Evolutionary conservation across 495 filamentous ascomycete genomes (phyloP).

Genomic region (Aspergillus ostianus): DNA sequence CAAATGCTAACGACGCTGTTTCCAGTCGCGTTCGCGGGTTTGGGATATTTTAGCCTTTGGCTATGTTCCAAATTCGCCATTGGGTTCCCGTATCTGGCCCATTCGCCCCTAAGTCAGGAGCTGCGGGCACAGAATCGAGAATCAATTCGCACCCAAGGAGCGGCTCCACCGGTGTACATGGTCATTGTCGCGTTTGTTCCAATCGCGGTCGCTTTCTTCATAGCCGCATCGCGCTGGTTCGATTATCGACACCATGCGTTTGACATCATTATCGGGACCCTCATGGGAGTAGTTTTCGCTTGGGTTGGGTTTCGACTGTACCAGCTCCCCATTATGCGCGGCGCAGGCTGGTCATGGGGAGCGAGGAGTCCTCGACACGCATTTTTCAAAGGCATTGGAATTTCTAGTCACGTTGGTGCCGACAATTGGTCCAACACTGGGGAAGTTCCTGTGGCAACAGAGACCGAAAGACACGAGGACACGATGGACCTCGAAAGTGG

Average conservation of each 20-base stretch:
- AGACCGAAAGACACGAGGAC: constrained; percentile 6
- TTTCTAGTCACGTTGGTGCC: constrained; percentile 43
- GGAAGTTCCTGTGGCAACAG: not conserved
- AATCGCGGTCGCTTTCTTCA: constrained; percentile 57
- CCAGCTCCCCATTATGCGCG: constrained; percentile 63
- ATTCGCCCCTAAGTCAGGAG: constrained; percentile 28
- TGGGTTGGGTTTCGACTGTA: constrained; percentile 63
- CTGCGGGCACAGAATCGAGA: constrained; percentile 22
- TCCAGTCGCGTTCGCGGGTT: constrained; percentile 59
- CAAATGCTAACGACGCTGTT: constrained; percentile 3
- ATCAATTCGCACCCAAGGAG: constrained; percentile 47
- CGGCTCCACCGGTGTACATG: constrained; percentile 58
- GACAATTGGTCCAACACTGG: constrained; percentile 30
- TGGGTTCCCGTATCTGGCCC: constrained; percentile 58
- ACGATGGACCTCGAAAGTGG: constrained; percentile 21
- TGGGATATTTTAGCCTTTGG: constrained; percentile 64
- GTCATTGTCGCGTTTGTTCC: constrained; percentile 58
- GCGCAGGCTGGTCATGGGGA: constrained; percentile 55
- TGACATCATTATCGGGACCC: constrained; percentile 59
- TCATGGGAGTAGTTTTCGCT: constrained; percentile 55
- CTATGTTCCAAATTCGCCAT: constrained; percentile 63
- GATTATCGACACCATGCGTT: constrained; percentile 64
- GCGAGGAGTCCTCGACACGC: constrained; percentile 40
- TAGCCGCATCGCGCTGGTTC: constrained; percentile 60
- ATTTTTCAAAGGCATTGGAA: constrained; percentile 63